Conservation (phyloP, 2,329 filamentous ascomycete species). For the Tympanopsis confertula region DNA sequence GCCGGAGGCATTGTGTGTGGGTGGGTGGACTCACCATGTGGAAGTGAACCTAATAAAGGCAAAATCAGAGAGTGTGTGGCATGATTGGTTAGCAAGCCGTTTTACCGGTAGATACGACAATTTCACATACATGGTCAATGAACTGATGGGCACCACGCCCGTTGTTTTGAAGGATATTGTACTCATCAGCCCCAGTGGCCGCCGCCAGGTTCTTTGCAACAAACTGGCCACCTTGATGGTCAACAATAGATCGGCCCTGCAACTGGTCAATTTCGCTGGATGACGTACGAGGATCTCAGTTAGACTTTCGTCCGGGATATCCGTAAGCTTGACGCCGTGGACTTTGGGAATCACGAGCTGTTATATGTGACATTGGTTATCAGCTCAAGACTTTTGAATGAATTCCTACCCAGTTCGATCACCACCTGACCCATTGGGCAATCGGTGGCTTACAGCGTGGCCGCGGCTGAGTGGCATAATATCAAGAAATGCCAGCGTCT, state of each 20-base stretch:
- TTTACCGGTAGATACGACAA: background rate
- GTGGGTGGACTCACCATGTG: constrained; percentile 57
- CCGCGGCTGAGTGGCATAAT: constrained; percentile 82
- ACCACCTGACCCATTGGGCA: background rate
- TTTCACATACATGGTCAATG: constrained; percentile 68
- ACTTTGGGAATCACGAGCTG: constrained; percentile 93
- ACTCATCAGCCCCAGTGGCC: constrained; percentile 67
- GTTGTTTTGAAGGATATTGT: constrained; percentile 96
- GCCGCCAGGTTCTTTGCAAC: constrained; percentile 77
- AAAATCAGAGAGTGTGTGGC: background rate
- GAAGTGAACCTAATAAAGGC: constrained; percentile 70
- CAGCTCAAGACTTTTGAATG: constrained; percentile 4
- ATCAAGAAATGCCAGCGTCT: constrained; percentile 89
- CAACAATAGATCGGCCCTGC: background rate
- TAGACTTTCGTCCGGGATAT: constrained; percentile 84
- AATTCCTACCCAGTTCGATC: background rate
- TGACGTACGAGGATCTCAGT: constrained; percentile 64
- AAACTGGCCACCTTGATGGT: constrained; percentile 45
- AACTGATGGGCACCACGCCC: constrained; percentile 81
- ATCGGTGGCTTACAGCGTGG: constrained; percentile 77
- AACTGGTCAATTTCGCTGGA: constrained; percentile 1
- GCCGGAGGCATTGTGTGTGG: constrained; percentile 2
- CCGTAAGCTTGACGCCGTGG: constrained; percentile 82
- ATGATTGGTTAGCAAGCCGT: constrained; percentile 5
- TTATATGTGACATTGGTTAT: constrained; percentile 3